These are phyloP conservation scores for Coemansia sp. DNA, from an alignment of 192 early-diverging fungal species.

Conservation along the genomic window DNA sequence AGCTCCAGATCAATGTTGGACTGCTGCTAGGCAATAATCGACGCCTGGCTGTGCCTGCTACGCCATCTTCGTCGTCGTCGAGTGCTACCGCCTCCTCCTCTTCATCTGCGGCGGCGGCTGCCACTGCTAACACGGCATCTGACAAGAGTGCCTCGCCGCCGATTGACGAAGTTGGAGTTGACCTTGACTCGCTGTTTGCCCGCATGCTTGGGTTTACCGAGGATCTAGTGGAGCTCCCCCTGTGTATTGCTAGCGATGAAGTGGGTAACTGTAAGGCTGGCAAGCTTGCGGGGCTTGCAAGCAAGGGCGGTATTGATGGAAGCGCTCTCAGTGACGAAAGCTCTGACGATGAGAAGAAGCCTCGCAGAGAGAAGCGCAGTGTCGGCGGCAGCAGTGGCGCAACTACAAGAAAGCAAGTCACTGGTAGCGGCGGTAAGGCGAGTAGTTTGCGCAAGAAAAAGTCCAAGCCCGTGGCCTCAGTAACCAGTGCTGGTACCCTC, in stretches of 20 bases:
- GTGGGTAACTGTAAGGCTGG: not conserved
- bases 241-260: not conserved
- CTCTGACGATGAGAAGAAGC: constrained; percentile 11
- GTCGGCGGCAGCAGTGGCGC: not conserved
- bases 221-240: constrained; percentile 29
- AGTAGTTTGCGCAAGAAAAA: constrained; percentile 32
- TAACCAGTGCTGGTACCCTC: not conserved
- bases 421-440: constrained; percentile 14
- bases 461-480: constrained; percentile 16
- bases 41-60: constrained; percentile 4
- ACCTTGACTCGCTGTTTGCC: constrained; percentile 49
- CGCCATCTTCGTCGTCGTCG: constrained; percentile 11
- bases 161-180: constrained; percentile 46
- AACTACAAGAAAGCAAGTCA: not conserved
- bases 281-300: not conserved
- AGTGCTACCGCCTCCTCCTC: constrained; percentile 1
- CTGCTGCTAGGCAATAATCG: constrained; percentile 39
- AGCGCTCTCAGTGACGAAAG: not conserved
- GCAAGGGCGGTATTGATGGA: not conserved
- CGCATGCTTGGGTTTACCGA: constrained; percentile 56
- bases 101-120: not conserved
- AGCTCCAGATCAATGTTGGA: constrained; percentile 50
- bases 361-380: constrained; percentile 13
- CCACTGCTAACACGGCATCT: not conserved
- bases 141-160: not conserved